These are phyloP conservation scores for Osmanthus fragrans DNA, from an alignment of 257 asterid genomes.

Conservation along the genomic window DNA sequence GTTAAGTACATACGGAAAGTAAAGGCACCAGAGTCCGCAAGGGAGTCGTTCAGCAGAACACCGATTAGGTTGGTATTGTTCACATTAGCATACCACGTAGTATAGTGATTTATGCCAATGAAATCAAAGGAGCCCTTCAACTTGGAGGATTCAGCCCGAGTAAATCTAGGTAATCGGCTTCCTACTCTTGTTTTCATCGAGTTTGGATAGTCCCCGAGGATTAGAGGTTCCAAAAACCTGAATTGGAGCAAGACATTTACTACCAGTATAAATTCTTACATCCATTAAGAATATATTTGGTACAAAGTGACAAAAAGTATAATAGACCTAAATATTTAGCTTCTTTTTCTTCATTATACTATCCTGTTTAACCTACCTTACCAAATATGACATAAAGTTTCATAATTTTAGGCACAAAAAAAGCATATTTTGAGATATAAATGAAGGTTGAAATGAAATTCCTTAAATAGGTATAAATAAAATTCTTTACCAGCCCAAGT, in stretches of 20 bases:
- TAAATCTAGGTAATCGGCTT: slow-evolving; percentile 58
- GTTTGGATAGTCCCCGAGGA: slow-evolving; percentile 71
- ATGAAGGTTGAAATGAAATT: no score
- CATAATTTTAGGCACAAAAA: no score
- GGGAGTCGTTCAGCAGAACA: slow-evolving; percentile 54
- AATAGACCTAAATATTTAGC: no score
- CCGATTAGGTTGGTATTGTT: slow-evolving; percentile 48
- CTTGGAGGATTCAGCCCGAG: slow-evolving; percentile 44
- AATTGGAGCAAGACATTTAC: not conserved
- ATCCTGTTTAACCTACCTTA: no score
- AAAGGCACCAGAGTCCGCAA: slow-evolving; percentile 61
- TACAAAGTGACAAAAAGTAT: no score
- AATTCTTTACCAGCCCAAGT: slow-evolving; percentile 70
- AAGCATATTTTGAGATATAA: no score
- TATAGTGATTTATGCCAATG: slow-evolving; percentile 87
- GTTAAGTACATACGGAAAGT: slow-evolving; percentile 53
- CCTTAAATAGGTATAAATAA: not conserved
- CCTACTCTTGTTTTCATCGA: slow-evolving; percentile 69
- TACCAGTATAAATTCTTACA: not conserved
- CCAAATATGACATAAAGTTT: no score
- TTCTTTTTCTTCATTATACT: no score
- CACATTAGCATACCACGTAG: slow-evolving; percentile 73
- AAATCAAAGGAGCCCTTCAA: slow-evolving; percentile 79
- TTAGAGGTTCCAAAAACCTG: slow-evolving; percentile 83
- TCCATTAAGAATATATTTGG: no score